Conservation (phyloP, 805 yeast genomes). For the Yarrowia sp. region DNA sequence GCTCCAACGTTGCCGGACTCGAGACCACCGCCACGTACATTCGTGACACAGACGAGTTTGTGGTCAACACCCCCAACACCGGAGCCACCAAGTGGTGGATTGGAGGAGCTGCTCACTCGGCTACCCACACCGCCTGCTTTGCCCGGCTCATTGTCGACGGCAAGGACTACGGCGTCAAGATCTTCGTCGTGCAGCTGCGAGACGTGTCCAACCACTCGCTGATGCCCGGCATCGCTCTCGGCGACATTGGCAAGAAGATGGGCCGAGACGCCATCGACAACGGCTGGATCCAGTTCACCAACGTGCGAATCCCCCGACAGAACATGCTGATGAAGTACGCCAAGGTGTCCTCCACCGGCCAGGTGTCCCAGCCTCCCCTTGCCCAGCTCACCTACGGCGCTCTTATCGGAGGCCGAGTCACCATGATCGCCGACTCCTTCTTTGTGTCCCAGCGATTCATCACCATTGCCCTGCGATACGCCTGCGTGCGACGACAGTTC, state of each 20-base stretch:
- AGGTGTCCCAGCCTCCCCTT: constrained; percentile 78
- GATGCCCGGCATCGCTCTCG: constrained; percentile 79
- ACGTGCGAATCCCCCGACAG: constrained; percentile 82
- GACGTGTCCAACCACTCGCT: constrained; percentile 69
- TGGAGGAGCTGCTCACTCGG: constrained; percentile 96
- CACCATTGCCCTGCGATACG: constrained; percentile 87
- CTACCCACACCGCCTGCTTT: constrained; percentile 82
- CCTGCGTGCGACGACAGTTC: constrained; percentile 89
- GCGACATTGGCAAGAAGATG: constrained; percentile 95
- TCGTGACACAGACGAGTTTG: constrained; percentile 66
- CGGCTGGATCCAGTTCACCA: constrained; percentile 93
- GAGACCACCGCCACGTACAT: constrained; percentile 94
- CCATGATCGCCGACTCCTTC: constrained; percentile 86
- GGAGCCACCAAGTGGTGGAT: constrained; percentile 99
- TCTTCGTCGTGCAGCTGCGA: constrained; percentile 91
- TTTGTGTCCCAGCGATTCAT: constrained; percentile 78
- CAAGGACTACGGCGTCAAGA: constrained; percentile 89
- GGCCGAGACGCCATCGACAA: constrained; percentile 96
- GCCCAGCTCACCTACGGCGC: constrained; percentile 92
- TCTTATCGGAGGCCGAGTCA: constrained; percentile 84
- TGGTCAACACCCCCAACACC: constrained; percentile 83
- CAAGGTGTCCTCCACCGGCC: constrained; percentile 69
- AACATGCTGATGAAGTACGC: constrained; percentile 84
- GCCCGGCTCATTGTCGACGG: constrained; percentile 84
- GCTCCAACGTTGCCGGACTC: constrained; percentile 90